Base-by-base conservation (phyloP, 495 filamentous ascomycete genomes). In the Haplographium delicatum region DNA sequence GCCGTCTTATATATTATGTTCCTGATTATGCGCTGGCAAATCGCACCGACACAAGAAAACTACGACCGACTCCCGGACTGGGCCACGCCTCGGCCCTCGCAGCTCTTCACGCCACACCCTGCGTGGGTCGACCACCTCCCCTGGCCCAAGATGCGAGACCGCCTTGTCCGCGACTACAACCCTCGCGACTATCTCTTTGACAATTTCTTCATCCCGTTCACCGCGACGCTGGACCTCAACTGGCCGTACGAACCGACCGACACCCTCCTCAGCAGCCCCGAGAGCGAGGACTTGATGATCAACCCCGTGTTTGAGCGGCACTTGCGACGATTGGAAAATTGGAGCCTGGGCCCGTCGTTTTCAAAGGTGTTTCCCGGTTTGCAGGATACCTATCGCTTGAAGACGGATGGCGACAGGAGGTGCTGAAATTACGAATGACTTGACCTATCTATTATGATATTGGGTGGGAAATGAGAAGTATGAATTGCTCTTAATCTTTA, bases 1-100 rank as follows among this genome's bases (percentile, higher is more conserved):
- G 87, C 81, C 15, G 76, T 89, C 5, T 71, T 91, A n/a, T 88
- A 85, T 57, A 65, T 77, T 60, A 91, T 90, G 87, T 91, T 91
- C 64, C 75, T 89, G 7, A 60, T 88, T 43, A 88, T 90, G 83
- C 81, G 88, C 2, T 94, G 87, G 87, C 81, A 84, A 58, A 81
- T 94, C 19, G 72, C 69, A 8, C 87, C 87, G 0, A 88, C 87
- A 4, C 71, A 69, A 38, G 83, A 86, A 54, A 90, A 86, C 65
- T 89, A 84, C 61, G 72, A 81, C 16, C 73, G 86, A 5, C 62
- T 93, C 2, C 87, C 88, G 0, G 66, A 78, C 1, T 90, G 80
- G 79, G 62, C 82, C 13, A 74, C 72, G 0, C 86, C 88, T 8
- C 65, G 76, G 1, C 69, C 76, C 0, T 70, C 71, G 7, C 87